phyloP scores from a whole-genome alignment of 2,329 filamentous ascomycete species.

The Magnaporthales sp. region DNA sequence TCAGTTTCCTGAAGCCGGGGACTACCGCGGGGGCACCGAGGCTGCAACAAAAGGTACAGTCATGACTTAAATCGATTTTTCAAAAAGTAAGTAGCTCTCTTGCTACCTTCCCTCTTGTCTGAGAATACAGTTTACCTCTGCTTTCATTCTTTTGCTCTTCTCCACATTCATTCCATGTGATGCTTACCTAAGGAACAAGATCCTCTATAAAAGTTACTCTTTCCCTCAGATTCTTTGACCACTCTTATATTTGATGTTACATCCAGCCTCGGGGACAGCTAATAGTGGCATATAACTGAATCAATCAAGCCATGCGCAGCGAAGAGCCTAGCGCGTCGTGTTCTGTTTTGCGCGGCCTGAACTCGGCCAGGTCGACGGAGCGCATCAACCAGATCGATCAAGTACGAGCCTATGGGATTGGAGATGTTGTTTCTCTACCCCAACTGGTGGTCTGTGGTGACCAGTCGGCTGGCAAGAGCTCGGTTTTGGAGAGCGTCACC shows the following conservation, averaged over 20 bases:
- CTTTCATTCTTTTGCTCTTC: background rate
- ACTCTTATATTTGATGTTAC: no score
- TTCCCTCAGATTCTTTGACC: no score
- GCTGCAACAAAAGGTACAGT: background rate
- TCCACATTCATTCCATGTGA: background rate
- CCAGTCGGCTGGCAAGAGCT: conserved; percentile 56
- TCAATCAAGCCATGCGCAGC: no score
- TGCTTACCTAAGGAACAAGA: no score
- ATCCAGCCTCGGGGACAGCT: no score
- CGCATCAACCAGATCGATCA: no score
- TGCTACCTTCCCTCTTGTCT: background rate
- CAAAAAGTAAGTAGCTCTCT: background rate
- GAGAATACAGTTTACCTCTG: background rate
- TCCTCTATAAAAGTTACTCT: no score
- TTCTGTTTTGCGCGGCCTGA: no score
- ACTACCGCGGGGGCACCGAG: background rate
- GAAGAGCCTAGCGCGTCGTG: no score
- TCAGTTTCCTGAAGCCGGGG: background rate
- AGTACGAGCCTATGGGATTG: no score
- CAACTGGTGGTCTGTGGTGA: conserved; percentile 51
- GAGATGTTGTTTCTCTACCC: conserved; percentile 19
- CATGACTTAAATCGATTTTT: background rate
- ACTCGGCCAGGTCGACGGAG: no score
- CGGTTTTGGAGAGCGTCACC: conserved; percentile 55
- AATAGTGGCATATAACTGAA: no score